These are phyloP conservation scores for Yamadazyma pseudoaaseri DNA, from an alignment of 1,139 yeast species.

Conservation along the genomic window DNA sequence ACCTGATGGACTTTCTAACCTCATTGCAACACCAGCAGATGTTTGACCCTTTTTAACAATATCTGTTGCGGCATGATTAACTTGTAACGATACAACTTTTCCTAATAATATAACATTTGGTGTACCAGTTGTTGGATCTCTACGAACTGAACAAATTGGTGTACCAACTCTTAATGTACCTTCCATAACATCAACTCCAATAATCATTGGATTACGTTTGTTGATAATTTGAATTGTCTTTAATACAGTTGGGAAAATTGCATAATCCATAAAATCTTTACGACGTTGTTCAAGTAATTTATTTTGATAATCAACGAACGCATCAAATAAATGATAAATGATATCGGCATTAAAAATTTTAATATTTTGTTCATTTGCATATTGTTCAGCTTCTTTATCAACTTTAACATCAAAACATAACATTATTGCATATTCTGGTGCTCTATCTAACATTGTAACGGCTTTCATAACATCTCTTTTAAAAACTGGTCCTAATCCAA, in stretches of 20 bases:
- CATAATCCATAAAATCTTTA: constrained; percentile 82
- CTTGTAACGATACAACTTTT: constrained; percentile 85
- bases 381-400: constrained; percentile 97
- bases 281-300: constrained; percentile 87
- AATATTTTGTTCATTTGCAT: constrained; percentile 89
- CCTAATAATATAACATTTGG: constrained; percentile 76
- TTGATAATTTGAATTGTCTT: constrained; percentile 94
- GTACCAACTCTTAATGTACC: constrained; percentile 91
- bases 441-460: constrained; percentile 92
- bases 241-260: constrained; percentile 93
- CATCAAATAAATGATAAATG: constrained; percentile 93
- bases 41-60: constrained; percentile 92
- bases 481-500: constrained; percentile 96
- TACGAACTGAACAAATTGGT: constrained; percentile 92
- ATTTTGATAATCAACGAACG: constrained; percentile 88
- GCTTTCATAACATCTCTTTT: constrained; percentile 99
- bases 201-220: constrained; percentile 98
- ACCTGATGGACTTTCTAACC: constrained; percentile 88
- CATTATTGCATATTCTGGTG: constrained; percentile 95
- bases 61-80: constrained; percentile 82
- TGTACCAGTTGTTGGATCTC: constrained; percentile 80
- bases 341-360: constrained; percentile 94
- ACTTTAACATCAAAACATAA: constrained; percentile 96
- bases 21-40: constrained; percentile 97
- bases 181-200: constrained; percentile 95